phyloP scores from a whole-genome alignment of 2,329 filamentous ascomycete genomes.

The Grosmannia huntii region DNA sequence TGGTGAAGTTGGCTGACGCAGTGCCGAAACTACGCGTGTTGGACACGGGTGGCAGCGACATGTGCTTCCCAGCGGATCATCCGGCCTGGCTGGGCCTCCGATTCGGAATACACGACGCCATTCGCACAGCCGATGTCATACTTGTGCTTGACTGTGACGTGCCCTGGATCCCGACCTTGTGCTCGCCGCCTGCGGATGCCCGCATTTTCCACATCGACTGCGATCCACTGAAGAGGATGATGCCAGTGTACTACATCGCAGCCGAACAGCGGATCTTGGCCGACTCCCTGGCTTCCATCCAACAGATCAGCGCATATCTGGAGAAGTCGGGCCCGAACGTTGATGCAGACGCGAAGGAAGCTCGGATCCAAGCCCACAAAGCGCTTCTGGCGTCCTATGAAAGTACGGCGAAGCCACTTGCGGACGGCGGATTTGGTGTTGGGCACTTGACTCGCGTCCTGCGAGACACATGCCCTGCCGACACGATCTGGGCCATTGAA shows the following conservation, averaged over 20 bases:
- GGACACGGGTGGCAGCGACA: constrained; percentile 66
- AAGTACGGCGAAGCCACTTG: constrained; percentile 37
- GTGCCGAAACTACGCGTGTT: constrained; percentile 58
- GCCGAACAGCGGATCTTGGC: constrained; percentile 54
- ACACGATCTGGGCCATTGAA: constrained; percentile 62
- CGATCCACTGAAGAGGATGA: constrained; percentile 56
- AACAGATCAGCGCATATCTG: constrained; percentile 56
- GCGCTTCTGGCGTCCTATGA: constrained; percentile 47
- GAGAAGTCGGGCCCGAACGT: constrained; percentile 25
- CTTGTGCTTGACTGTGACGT: constrained; percentile 82
- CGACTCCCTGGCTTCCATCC: constrained; percentile 50
- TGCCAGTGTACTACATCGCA: constrained; percentile 60
- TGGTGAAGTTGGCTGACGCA: constrained; percentile 55
- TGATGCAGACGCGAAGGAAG: constrained; percentile 31
- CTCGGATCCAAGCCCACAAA: constrained; percentile 44
- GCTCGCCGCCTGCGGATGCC: constrained; percentile 37
- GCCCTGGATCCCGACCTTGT: constrained; percentile 79
- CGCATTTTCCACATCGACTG: constrained; percentile 52
- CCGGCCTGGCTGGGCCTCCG: constrained; percentile 56
- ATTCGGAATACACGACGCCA: constrained; percentile 60
- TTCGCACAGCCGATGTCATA: constrained; percentile 71
- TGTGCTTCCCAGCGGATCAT: constrained; percentile 67
- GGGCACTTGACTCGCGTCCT: constrained; percentile 27
- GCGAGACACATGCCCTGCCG: constrained; percentile 23
- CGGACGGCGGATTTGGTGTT: constrained; percentile 49